A percentile compares a stretch with the other conserved stretches of the same genome.
phyloP scores from a whole-genome alignment of 352 stramenopile species.

The Globisporangium rhizosaccharum region DNA sequence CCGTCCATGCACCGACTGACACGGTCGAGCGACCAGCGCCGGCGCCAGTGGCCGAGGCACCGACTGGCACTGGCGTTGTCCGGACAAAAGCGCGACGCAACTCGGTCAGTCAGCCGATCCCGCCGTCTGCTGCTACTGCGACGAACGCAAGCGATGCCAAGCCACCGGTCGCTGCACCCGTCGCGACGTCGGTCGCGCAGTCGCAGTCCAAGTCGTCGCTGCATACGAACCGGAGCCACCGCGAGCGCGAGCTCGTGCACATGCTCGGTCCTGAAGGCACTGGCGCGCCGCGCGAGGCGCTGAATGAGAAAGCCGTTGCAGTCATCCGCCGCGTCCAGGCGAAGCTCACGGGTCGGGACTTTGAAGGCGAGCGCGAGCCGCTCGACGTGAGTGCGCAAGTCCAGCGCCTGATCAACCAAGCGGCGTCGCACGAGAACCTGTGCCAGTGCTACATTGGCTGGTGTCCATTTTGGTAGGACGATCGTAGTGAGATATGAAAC shows the following conservation, averaged over 20 bases:
- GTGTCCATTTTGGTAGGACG: slow-evolving; percentile 87
- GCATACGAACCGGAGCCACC: slow-evolving; percentile 72
- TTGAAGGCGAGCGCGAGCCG: slow-evolving; percentile 76
- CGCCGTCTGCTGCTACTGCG: neutral
- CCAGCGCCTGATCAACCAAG: slow-evolving; percentile 97
- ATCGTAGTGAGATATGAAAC: neutral
- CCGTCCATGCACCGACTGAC: neutral
- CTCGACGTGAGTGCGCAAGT: slow-evolving; percentile 85
- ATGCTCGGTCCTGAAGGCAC: slow-evolving; percentile 77
- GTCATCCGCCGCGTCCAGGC: slow-evolving; percentile 98
- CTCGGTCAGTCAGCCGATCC: slow-evolving; percentile 23
- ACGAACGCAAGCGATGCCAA: neutral
- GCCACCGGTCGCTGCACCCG: slow-evolving; percentile 7
- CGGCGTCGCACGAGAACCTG: slow-evolving; percentile 98
- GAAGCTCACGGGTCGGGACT: slow-evolving; percentile 98
- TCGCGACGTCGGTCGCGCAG: slow-evolving; percentile 32
- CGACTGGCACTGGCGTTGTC: slow-evolving; percentile 10
- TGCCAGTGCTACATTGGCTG: slow-evolving; percentile 99
- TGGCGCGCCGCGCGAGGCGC: slow-evolving; percentile 71
- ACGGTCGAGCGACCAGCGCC: neutral
- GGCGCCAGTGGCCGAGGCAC: neutral
- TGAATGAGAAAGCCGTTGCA: slow-evolving; percentile 95
- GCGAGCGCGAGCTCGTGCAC: slow-evolving; percentile 76
- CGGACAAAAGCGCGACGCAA: slow-evolving; percentile 22
- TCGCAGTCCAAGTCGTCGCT: slow-evolving; percentile 54